These are phyloP conservation scores for Capsicum pubescens DNA, from an alignment of 257 asterid species.

Conservation along the genomic window DNA sequence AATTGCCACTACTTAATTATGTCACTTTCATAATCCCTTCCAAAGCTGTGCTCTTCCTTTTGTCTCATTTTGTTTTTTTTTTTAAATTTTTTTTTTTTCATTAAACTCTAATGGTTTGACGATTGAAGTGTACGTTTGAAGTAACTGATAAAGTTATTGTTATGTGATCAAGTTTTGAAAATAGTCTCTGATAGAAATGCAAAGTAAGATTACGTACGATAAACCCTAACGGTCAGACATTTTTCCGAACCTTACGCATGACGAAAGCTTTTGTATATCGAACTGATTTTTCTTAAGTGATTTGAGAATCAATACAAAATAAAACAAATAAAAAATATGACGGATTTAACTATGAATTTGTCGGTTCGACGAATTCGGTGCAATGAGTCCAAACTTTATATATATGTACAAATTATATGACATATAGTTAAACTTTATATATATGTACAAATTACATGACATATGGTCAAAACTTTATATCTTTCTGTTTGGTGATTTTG, in stretches of 20 bases:
- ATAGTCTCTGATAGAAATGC: too few relatives aligned
- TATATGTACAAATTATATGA: not conserved
- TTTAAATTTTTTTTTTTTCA: too few relatives aligned
- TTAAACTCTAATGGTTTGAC: not conserved
- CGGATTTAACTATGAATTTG: not conserved
- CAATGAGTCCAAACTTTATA: not conserved
- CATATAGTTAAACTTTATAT: not conserved
- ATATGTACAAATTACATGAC: not conserved
- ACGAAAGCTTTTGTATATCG: too few relatives aligned
- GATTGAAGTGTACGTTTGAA: not conserved
- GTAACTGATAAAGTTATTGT: too few relatives aligned
- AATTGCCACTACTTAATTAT: conserved; percentile 12
- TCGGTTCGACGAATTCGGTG: not conserved
- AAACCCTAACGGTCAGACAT: too few relatives aligned
- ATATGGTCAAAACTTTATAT: not conserved
- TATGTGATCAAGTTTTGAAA: too few relatives aligned
- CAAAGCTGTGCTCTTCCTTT: not conserved
- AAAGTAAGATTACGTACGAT: too few relatives aligned
- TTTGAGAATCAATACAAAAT: too few relatives aligned
- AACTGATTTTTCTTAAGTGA: too few relatives aligned
- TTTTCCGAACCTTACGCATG: too few relatives aligned
- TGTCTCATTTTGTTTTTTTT: not conserved
- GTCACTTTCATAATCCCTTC: conserved; percentile 14
- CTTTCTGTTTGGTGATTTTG: too few relatives aligned
- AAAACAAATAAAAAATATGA: not conserved